These are phyloP conservation scores for Mesembryanthemum crystallinum DNA, from an alignment of 148 eudicot species.

Conservation along the genomic window DNA sequence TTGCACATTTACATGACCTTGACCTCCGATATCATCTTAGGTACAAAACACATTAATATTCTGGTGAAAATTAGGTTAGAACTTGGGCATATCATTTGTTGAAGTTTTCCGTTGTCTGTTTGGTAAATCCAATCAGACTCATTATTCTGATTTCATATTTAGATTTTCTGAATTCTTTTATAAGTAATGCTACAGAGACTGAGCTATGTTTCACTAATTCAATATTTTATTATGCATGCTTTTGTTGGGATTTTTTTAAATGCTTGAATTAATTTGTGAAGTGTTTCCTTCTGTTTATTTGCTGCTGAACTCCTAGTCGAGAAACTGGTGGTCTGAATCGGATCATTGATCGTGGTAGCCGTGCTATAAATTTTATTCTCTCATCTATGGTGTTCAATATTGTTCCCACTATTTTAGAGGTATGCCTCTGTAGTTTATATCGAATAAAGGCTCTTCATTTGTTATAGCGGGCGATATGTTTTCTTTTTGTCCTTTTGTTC, in stretches of 20 bases:
- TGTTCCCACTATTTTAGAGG: conserved; percentile 90
- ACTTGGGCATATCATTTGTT: not conserved
- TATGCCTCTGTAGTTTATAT: conserved; percentile 31
- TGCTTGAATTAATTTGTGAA: not conserved
- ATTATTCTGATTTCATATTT: not conserved
- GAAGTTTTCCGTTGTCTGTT: not conserved
- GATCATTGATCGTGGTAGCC: conserved; percentile 97
- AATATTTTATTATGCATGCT: not conserved
- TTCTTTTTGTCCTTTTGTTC: not conserved
- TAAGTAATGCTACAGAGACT: not conserved
- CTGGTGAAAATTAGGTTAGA: conserved; percentile 3
- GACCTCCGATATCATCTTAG: conserved; percentile 91
- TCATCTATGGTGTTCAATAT: conserved; percentile 92
- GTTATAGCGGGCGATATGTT: not conserved
- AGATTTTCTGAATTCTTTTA: too few relatives aligned
- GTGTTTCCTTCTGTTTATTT: conserved; percentile 24
- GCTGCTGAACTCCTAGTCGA: conserved; percentile 50
- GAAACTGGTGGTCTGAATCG: conserved; percentile 95
- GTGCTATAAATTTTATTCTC: conserved; percentile 92
- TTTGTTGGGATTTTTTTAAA: not conserved
- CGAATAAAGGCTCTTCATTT: conserved; percentile 9
- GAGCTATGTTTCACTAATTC: not conserved
- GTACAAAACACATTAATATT: conserved; percentile 32
- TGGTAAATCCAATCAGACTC: not conserved
- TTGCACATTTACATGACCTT: conserved; percentile 87